Base-by-base conservation (phyloP, 495 filamentous ascomycete species). In the Annulohypoxylon moriforme region DNA sequence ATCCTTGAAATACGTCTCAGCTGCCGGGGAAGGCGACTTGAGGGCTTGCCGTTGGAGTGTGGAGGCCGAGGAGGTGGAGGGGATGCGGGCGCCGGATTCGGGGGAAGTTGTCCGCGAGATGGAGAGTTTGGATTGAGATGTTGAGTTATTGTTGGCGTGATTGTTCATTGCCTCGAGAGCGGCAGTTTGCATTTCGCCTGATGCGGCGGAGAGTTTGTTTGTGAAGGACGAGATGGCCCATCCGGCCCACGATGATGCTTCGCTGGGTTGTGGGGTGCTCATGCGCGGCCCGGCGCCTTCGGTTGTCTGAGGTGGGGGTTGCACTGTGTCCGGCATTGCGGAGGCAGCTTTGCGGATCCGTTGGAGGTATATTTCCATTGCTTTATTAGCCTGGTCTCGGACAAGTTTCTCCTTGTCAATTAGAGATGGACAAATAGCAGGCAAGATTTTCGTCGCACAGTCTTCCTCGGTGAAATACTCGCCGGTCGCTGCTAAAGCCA, bases 141-240 rank as follows among this genome's bases (percentile, higher is more conserved):
- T 14, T 40, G 36, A 14, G 13, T 40, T 13, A 4, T 14, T 40
- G 36, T 14, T 40, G 13, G 14, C 4, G 46, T 4, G 4, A 2
- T 76, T 80, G 20, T 73, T 77, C 44, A 13, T 11, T n/a, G 60
- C 40, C 11, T 69, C 53, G 0, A 76, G 69, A 20, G 2, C 53
- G 0, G 77, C 71, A 8, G 13, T 44, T 68, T 94, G 85, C 50
- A 99, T 98, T 49, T 97, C 91, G 16, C 96, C 96, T 27, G 89
- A 90, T 2, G 93, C 93, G 2, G 93, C 79, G 11, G 92, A 88
- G 27, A 99, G 76, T 74, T 96, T 98, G 79, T 97, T 97, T 4
- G 96, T 97, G 79, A 99, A 98, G n/a, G 93, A 97, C 1, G 96
- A 97, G 49, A 99, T 97, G 0, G 96, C 96, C 96, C 96, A 99